A percentile compares a stretch with the other conserved stretches of the same genome.
Evolutionary conservation across 169 alveolate genomes (phyloP).

Genomic region (Cryptosporidium viatorum): DNA sequence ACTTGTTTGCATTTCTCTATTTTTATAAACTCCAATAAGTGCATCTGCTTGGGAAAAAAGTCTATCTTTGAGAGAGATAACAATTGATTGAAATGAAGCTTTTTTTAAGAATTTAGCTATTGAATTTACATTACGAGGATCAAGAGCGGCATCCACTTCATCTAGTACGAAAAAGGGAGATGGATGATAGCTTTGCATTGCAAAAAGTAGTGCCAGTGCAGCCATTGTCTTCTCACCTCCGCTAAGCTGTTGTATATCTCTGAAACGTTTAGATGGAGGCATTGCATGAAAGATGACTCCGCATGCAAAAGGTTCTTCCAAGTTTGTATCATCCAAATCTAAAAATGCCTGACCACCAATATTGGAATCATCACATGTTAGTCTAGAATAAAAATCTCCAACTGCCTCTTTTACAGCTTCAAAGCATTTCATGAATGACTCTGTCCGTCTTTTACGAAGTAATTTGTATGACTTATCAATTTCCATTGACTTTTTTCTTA

Average conservation of each 20-base stretch:
- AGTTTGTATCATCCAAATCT: constrained; percentile 81
- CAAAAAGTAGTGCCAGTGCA: constrained; percentile 90
- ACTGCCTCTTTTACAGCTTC: constrained; percentile 81
- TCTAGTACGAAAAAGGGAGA: constrained; percentile 93
- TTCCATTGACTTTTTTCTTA: constrained; percentile 52
- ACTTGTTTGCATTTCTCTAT: constrained; percentile 80
- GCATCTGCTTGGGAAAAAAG: constrained; percentile 87
- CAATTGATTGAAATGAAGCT: constrained; percentile 85
- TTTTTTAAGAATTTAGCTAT: constrained; percentile 82
- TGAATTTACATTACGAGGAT: constrained; percentile 86
- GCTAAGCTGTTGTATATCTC: constrained; percentile 87
- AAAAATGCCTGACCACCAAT: constrained; percentile 85
- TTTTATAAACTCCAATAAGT: constrained; percentile 86
- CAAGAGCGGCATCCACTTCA: constrained; percentile 95
- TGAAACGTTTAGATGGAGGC: constrained; percentile 89
- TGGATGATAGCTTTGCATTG: constrained; percentile 89
- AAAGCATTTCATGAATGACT: constrained; percentile 80
- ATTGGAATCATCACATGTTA: constrained; percentile 80
- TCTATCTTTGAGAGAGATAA: constrained; percentile 88
- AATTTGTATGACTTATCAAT: constrained; percentile 37
- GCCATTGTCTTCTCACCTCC: constrained; percentile 98
- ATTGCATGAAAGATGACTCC: constrained; percentile 85
- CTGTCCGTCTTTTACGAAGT: constrained; percentile 76
- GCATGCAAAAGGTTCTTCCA: constrained; percentile 87
- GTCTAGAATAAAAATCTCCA: constrained; percentile 78